Percentiles rank a stretch among this genome's conserved stretches.
These are phyloP conservation scores for Globisporangium viniferum DNA, from an alignment of 352 stramenopile species.

Conservation along the genomic window DNA sequence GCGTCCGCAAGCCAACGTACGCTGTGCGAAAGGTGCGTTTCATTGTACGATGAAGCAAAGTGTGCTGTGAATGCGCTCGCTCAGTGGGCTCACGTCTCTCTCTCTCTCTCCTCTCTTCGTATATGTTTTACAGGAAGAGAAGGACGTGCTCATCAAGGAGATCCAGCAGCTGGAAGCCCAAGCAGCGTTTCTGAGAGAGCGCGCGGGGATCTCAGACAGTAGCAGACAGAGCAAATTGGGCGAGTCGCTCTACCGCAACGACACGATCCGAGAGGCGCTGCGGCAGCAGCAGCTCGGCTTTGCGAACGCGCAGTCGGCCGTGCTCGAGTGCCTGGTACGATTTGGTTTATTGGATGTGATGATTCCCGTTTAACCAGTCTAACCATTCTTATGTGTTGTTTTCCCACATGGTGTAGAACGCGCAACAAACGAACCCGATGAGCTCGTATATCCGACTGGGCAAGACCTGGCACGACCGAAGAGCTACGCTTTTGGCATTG, in stretches of 20 bases:
- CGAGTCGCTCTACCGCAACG: slow-evolving; percentile 13
- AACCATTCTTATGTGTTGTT: not conserved
- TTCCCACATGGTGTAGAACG: slow-evolving; percentile 1
- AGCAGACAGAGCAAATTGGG: slow-evolving; percentile 6
- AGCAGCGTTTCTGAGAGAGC: slow-evolving; percentile 22
- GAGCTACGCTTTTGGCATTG: slow-evolving; percentile 7
- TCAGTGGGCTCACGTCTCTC: not conserved
- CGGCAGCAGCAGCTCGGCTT: slow-evolving; percentile 19
- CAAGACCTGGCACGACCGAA: slow-evolving; percentile 8
- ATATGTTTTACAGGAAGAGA: slow-evolving; percentile 30
- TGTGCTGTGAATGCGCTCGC: not conserved
- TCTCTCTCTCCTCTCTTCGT: not conserved
- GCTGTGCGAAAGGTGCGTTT: slow-evolving; percentile 15
- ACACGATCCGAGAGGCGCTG: slow-evolving; percentile 15
- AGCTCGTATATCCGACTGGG: slow-evolving; percentile 16
- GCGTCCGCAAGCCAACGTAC: slow-evolving; percentile 21
- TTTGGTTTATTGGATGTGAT: not conserved
- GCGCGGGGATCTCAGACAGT: slow-evolving; percentile 29
- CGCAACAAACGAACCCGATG: slow-evolving; percentile 17
- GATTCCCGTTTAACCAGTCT: not conserved
- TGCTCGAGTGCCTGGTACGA: slow-evolving; percentile 17
- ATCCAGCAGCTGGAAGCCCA: slow-evolving; percentile 30
- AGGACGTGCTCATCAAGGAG: slow-evolving; percentile 37
- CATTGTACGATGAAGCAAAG: not conserved
- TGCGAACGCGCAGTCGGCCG: slow-evolving; percentile 16